Percentiles rank a stretch among this genome's conserved stretches.
Evolutionary conservation across 2,329 filamentous ascomycete genomes (phyloP).

Genomic region (Botrytis cinerea): DNA sequence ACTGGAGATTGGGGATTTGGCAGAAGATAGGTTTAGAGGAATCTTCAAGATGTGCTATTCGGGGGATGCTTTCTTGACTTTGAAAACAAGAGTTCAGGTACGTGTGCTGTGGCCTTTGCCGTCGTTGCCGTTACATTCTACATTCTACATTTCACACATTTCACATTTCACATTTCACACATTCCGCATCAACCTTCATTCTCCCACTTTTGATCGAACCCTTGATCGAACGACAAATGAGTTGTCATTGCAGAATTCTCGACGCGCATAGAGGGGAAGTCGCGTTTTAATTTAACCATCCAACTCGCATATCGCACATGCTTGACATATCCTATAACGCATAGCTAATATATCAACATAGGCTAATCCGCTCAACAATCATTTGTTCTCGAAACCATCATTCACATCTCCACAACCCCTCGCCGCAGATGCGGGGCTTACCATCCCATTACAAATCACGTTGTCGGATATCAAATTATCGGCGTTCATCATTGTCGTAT

Average conservation of each 20-base stretch:
- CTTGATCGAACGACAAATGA: slow-evolving; percentile 2
- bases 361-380: slow-evolving; percentile 96
- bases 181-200: slow-evolving; percentile 2
- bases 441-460: slow-evolving; percentile 96
- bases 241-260: slow-evolving; percentile 17
- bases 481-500: slow-evolving; percentile 96
- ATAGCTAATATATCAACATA: slow-evolving; percentile 55
- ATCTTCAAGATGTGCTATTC: slow-evolving; percentile 99
- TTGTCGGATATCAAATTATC: slow-evolving; percentile 93
- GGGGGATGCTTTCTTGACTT: slow-evolving; percentile 90
- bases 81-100: slow-evolving; percentile 94
- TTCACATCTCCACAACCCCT: slow-evolving; percentile 93
- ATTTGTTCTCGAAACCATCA: slow-evolving; percentile 83
- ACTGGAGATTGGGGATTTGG: slow-evolving; percentile 93
- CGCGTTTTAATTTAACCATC: neutral
- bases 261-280: slow-evolving; percentile 8
- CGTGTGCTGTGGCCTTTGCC: slow-evolving; percentile 41
- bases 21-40: slow-evolving; percentile 93
- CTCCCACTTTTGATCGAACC: slow-evolving; percentile 14
- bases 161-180: too few species aligned
- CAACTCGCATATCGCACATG: slow-evolving; percentile 10
- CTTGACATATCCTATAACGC: slow-evolving; percentile 40
- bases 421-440: slow-evolving; percentile 86
- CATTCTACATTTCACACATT: slow-evolving; percentile 12
- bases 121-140: neutral